phyloP scores from a whole-genome alignment of 2,329 filamentous ascomycete genomes.

The Stachybotrys echinatus region DNA sequence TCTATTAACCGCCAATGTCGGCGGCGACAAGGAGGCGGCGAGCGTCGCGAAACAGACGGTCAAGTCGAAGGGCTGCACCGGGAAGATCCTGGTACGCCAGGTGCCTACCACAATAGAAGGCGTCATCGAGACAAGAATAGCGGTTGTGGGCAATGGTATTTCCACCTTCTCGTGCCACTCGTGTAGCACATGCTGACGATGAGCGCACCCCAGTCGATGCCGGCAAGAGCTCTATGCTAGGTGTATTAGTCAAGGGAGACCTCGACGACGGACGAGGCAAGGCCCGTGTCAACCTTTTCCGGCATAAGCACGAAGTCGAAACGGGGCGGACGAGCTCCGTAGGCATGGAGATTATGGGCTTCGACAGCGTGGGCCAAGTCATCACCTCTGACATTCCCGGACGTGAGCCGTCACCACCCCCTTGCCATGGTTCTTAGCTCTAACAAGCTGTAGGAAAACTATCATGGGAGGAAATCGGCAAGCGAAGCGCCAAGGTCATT shows the following conservation, averaged over 20 bases:
- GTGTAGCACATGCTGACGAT: background rate
- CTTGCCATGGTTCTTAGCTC: conserved; percentile 9
- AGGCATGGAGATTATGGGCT: conserved; percentile 98
- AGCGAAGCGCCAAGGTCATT: conserved; percentile 92
- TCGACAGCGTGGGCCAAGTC: conserved; percentile 80
- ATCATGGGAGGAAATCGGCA: conserved; percentile 97
- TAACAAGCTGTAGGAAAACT: conserved; percentile 45
- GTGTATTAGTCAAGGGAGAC: conserved; percentile 90
- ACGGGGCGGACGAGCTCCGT: conserved; percentile 93
- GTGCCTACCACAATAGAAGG: conserved; percentile 71
- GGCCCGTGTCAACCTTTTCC: conserved; percentile 90
- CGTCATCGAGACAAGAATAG: conserved; percentile 92
- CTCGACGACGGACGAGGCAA: conserved; percentile 92
- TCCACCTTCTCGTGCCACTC: background rate
- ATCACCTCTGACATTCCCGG: conserved; percentile 78
- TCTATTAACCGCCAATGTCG: conserved; percentile 86
- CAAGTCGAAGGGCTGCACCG: conserved; percentile 70
- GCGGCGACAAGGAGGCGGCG: conserved; percentile 67
- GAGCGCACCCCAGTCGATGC: conserved; percentile 68
- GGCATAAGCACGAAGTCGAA: conserved; percentile 97
- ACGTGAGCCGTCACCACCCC: conserved; percentile 45
- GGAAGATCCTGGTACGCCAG: conserved; percentile 82
- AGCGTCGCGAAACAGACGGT: conserved; percentile 41
- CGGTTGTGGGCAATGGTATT: conserved; percentile 86
- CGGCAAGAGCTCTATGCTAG: conserved; percentile 93